These are phyloP conservation scores for Fusarium phyllophilum DNA, from an alignment of 2,329 filamentous ascomycete genomes.

Conservation along the genomic window DNA sequence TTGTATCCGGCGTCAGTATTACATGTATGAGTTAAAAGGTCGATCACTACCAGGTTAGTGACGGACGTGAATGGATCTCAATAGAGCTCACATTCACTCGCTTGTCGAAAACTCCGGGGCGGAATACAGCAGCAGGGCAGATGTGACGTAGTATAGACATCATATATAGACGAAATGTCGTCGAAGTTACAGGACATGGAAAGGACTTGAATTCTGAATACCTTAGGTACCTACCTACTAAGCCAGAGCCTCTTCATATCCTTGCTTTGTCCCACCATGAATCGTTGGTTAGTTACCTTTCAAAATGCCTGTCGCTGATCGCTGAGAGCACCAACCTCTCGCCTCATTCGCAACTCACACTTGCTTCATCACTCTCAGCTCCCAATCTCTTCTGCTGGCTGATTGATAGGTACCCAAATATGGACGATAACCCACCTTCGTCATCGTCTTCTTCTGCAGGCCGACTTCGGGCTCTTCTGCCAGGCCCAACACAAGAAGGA, in stretches of 20 bases:
- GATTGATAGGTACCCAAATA: background rate
- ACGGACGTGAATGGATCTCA: background rate
- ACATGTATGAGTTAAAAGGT: background rate
- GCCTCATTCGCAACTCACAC: constrained; percentile 1
- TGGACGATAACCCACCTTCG: constrained; percentile 3
- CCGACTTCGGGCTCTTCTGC: constrained; percentile 10
- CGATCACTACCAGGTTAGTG: background rate
- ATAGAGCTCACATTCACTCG: background rate
- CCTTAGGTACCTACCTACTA: background rate
- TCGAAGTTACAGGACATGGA: background rate
- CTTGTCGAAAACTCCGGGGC: background rate
- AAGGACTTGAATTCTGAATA: background rate
- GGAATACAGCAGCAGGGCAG: background rate
- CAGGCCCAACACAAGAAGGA: constrained; percentile 4
- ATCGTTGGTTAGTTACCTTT: background rate
- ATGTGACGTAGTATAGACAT: constrained; percentile 28
- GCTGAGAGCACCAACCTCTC: background rate
- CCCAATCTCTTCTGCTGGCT: too few species aligned
- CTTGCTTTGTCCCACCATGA: background rate
- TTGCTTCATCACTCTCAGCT: background rate
- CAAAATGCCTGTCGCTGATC: background rate
- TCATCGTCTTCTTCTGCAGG: background rate
- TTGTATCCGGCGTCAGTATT: background rate
- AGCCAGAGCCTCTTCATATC: background rate
- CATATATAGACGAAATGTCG: constrained; percentile 9